Base-by-base conservation (phyloP, 306 rosid species). In the Arachis stenosperma region DNA sequence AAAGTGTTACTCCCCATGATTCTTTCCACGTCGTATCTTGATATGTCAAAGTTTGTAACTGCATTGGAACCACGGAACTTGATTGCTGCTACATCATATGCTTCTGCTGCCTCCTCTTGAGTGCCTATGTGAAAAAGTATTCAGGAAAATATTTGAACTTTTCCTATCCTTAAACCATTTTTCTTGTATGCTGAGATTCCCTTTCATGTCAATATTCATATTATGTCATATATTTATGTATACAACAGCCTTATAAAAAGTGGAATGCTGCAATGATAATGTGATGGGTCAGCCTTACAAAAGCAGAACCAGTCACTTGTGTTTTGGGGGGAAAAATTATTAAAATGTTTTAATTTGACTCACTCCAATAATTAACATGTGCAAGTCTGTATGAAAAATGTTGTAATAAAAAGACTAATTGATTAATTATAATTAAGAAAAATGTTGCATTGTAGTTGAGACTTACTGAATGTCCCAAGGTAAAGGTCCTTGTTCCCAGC, bases 71-170 rank as follows among this genome's bases (percentile, higher is more conserved):
- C 99, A 0, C 99, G 96, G 59, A 95, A 95, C 76, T 95, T 95
- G 40, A 95, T 90, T 8, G 99, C 99, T 6, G 99, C 99, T 61
- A 95, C 70, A 75, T 95, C 99, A 65, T 95, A 95, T 9, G 99
- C 99, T 75, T 91, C 98, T 0, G 99, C 99, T 54, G 99, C 99
- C 86, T 95, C 99, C 93, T 95, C 99, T 71, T 95, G 99, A 6
- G 99, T 95, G 77, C 98, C 99, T 95, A 57, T 12, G 12, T 5
- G 9, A 5, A 14, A 52, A 9, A n/a, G 44, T n/a, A 61, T 59
- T 53, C 3, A 2, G 3, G 13, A 74, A 44, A 61, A 36, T 33
- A 33, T 66, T 48, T 57, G 9, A 15, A 54, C 83, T 76, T 76
- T 83, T 67, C 46, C 66, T 67, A 17, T 70, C 41, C 69, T 67